These are phyloP conservation scores for Plasmodium vinckei DNA, from an alignment of 169 alveolate genomes.

Conservation along the genomic window DNA sequence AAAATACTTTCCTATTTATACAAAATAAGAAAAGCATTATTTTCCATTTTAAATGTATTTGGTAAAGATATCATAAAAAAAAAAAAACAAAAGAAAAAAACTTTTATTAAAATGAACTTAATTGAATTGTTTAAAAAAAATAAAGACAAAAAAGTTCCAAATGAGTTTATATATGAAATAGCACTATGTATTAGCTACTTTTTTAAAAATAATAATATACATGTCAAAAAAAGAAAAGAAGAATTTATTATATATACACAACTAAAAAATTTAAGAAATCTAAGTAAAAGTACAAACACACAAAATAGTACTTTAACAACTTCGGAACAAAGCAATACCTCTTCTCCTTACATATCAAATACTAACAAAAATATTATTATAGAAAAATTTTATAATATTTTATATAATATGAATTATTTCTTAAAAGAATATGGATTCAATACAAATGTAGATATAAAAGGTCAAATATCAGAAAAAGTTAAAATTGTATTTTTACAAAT, in stretches of 20 bases:
- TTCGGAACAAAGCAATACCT: background rate
- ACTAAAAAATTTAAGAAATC: background rate
- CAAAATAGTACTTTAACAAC: no score
- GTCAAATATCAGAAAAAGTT: conserved; percentile 23
- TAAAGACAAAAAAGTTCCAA: conserved; percentile 26
- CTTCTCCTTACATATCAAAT: background rate
- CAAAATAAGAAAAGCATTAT: conserved; percentile 42
- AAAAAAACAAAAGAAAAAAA: conserved; percentile 25
- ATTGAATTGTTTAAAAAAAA: conserved; percentile 21
- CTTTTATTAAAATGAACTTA: conserved; percentile 23
- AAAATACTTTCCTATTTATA: conserved; percentile 24
- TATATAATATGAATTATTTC: conserved; percentile 48
- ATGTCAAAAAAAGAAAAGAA: conserved; percentile 12
- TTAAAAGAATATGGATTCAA: conserved; percentile 39
- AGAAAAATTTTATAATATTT: conserved; percentile 21
- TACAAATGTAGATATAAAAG: conserved; percentile 16
- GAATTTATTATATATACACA: conserved; percentile 36
- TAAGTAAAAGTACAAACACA: background rate
- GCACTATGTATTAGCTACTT: conserved; percentile 15
- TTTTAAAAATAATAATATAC: conserved; percentile 28
- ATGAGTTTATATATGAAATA: conserved; percentile 20
- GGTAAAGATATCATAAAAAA: conserved; percentile 23
- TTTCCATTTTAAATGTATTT: conserved; percentile 29
- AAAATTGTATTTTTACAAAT: conserved; percentile 48
- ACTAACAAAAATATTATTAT: conserved; percentile 1